phyloP scores from a whole-genome alignment of 2,329 filamentous ascomycete genomes.

The Lachnellula suecica region DNA sequence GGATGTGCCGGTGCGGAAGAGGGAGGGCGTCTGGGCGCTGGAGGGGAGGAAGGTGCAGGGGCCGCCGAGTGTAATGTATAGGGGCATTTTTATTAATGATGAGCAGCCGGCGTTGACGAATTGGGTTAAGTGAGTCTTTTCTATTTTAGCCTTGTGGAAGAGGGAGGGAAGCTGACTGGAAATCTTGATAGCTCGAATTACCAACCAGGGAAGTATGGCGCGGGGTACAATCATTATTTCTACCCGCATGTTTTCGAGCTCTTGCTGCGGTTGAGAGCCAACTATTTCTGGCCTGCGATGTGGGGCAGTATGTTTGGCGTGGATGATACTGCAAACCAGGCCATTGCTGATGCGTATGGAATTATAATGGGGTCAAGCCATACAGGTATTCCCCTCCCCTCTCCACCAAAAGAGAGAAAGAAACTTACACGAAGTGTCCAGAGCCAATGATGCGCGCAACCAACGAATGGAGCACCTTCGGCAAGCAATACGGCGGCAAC shows the following conservation, averaged over 20 bases:
- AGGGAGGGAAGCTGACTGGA: background rate
- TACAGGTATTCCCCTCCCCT: conserved; percentile 37
- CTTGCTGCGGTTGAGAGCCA: conserved; percentile 66
- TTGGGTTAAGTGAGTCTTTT: conserved; percentile 48
- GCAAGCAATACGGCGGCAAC: conserved; percentile 34
- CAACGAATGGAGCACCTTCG: conserved; percentile 51
- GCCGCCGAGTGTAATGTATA: conserved; percentile 54
- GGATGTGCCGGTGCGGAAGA: conserved; percentile 47
- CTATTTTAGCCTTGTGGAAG: background rate
- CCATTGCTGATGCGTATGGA: conserved; percentile 70
- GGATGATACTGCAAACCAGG: conserved; percentile 67
- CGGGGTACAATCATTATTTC: conserved; percentile 58
- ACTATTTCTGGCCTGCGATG: conserved; percentile 73
- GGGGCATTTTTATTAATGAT: conserved; percentile 61
- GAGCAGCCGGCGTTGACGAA: conserved; percentile 61
- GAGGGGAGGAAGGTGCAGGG: conserved; percentile 45
- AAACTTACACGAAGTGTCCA: conserved; percentile 24
- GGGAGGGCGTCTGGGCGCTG: conserved; percentile 44
- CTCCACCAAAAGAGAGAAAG: background rate
- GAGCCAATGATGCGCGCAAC: conserved; percentile 68
- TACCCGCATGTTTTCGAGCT: conserved; percentile 71
- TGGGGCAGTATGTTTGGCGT: conserved; percentile 73
- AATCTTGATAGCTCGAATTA: conserved; percentile 42
- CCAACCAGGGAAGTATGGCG: conserved; percentile 34
- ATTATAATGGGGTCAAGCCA: conserved; percentile 73